Conservation (phyloP, 2,329 filamentous ascomycete species). For the Sarocladium brachiariae region DNA sequence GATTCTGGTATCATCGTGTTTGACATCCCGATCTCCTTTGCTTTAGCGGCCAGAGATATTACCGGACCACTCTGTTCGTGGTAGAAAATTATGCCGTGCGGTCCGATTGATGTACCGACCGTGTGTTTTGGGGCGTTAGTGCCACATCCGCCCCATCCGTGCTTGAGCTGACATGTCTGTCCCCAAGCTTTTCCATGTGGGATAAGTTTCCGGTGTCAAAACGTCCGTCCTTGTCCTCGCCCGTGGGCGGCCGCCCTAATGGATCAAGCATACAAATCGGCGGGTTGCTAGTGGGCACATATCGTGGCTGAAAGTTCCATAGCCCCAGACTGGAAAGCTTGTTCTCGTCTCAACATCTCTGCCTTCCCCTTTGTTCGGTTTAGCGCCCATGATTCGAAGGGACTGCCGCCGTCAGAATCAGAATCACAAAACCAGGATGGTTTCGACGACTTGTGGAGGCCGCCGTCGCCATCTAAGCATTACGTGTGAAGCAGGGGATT, state of each 20-base stretch:
- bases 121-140: neutral
- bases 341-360: neutral
- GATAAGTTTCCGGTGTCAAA: neutral
- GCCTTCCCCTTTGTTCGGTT: neutral
- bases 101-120: neutral
- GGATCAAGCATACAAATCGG: neutral
- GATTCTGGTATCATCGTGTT: no score
- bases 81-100: neutral
- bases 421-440: neutral
- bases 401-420: neutral
- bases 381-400: neutral
- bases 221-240: neutral
- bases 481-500: neutral
- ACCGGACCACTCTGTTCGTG: neutral
- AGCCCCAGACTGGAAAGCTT: neutral
- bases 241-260: neutral
- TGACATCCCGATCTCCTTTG: no score
- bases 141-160: neutral
- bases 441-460: neutral
- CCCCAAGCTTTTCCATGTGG: neutral
- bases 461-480: neutral
- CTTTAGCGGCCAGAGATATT: no score
- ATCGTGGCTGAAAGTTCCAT: neutral
- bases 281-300: neutral
- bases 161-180: neutral